These are phyloP conservation scores for Jackrogersella minutella DNA, from an alignment of 495 filamentous ascomycete genomes.

Conservation along the genomic window DNA sequence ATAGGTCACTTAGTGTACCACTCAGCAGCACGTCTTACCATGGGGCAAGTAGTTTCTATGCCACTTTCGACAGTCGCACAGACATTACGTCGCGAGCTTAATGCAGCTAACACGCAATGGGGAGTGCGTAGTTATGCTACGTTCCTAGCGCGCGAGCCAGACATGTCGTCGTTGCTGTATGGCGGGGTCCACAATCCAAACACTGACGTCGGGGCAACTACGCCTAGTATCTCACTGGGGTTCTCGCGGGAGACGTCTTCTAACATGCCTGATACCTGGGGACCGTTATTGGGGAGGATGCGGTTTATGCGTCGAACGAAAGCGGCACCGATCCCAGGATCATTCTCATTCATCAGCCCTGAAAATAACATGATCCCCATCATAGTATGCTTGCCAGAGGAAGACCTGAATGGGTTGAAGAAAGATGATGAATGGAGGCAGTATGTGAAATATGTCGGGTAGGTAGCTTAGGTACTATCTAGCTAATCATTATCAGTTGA, in stretches of 20 bases:
- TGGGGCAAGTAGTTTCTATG: not conserved
- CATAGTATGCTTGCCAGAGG: not conserved
- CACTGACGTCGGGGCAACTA: not conserved
- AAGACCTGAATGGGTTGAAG: not conserved
- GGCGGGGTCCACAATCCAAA: conserved; percentile 27
- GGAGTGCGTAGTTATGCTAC: conserved; percentile 53
- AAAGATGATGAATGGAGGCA: not conserved
- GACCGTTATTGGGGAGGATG: not conserved
- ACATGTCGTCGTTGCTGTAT: conserved; percentile 50
- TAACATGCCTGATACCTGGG: not conserved
- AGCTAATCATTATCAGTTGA: too few relatives aligned
- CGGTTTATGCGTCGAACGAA: not conserved
- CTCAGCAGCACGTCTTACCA: not conserved
- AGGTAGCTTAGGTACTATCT: not conserved
- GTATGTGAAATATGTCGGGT: not conserved
- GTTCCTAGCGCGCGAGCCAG: conserved; percentile 45
- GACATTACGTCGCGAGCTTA: conserved; percentile 25
- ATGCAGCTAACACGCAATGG: conserved; percentile 39
- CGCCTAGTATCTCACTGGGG: not conserved
- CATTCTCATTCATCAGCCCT: not conserved
- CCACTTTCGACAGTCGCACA: not conserved
- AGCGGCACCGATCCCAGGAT: not conserved
- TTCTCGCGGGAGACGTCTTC: not conserved
- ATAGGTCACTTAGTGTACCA: not conserved
- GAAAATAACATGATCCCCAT: not conserved